Conservation (phyloP, 2,329 filamentous ascomycete species). For the Sclerotinia borealis region DNA sequence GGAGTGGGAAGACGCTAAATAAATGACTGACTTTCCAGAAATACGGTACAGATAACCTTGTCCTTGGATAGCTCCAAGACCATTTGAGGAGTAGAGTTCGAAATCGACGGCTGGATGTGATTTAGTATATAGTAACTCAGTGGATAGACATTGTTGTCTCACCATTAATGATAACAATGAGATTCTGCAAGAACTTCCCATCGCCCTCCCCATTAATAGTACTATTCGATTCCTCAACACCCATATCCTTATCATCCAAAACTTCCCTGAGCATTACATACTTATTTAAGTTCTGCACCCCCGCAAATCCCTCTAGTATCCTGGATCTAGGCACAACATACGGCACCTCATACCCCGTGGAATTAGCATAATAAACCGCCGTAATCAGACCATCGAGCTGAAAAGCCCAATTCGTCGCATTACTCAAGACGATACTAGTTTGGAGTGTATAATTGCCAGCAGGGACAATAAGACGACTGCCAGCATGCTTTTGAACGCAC, state of each 20-base stretch:
- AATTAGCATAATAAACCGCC: conserved; percentile 32
- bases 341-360: background rate
- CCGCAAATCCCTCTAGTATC: conserved; percentile 30
- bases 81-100: conserved; percentile 47
- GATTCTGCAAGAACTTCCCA: conserved; percentile 34
- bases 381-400: conserved; percentile 49
- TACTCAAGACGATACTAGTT: conserved; percentile 43
- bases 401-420: conserved; percentile 43
- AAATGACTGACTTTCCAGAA: background rate
- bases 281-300: conserved; percentile 29
- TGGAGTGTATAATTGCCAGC: conserved; percentile 39
- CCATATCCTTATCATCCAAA: conserved; percentile 28
- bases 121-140: conserved; percentile 20
- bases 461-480: conserved; percentile 9
- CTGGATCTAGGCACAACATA: conserved; percentile 1
- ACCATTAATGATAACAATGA: conserved; percentile 44
- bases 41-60: conserved; percentile 42
- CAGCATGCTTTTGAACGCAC: conserved; percentile 24
- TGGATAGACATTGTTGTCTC: background rate
- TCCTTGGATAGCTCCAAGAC: conserved; percentile 47
- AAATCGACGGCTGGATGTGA: conserved; percentile 40
- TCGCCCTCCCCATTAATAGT: conserved; percentile 18
- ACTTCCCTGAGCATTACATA: background rate
- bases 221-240: conserved; percentile 28
- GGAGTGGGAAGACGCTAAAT: conserved; percentile 26